These are phyloP conservation scores for Fusarium albosuccineum DNA, from an alignment of 2,329 filamentous ascomycete species.

Conservation along the genomic window DNA sequence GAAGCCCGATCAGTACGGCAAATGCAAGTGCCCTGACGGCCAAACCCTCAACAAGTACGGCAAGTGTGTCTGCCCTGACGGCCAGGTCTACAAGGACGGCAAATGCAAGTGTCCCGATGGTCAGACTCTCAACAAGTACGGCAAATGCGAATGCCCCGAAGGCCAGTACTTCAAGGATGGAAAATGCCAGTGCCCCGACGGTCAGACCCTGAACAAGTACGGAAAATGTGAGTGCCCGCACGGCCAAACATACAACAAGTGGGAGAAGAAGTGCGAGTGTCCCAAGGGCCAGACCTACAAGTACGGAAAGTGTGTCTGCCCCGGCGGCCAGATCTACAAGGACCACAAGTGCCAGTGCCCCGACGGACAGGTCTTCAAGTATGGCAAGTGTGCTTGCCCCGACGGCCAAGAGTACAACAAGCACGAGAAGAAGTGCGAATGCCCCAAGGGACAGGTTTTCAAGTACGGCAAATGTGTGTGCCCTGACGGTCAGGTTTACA, in stretches of 20 bases:
- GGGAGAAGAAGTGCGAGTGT: constrained; percentile 3
- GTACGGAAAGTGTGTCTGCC: constrained; percentile 10
- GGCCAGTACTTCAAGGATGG: constrained; percentile 13
- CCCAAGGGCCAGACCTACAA: background rate
- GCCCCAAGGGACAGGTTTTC: background rate
- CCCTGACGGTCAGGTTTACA: background rate
- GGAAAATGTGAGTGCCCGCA: constrained; percentile 23
- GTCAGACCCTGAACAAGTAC: background rate
- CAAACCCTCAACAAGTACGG: background rate
- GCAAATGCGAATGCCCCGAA: constrained; percentile 21
- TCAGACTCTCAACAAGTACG: constrained; percentile 11
- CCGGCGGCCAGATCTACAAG: background rate
- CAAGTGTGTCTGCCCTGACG: constrained; percentile 14
- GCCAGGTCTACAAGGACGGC: constrained; percentile 2
- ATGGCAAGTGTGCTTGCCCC: constrained; percentile 12
- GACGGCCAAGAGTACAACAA: background rate
- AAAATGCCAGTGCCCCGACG: constrained; percentile 13
- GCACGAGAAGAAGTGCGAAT: constrained; percentile 3
- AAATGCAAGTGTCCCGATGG: constrained; percentile 19
- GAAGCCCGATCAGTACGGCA: background rate
- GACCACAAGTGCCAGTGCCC: constrained; percentile 10
- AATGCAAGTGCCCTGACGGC: constrained; percentile 21
- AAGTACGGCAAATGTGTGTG: constrained; percentile 1
- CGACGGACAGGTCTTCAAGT: background rate
- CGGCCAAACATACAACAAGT: constrained; percentile 6